phyloP scores from a whole-genome alignment of 2,329 filamentous ascomycete species.

The Botryotinia convoluta region DNA sequence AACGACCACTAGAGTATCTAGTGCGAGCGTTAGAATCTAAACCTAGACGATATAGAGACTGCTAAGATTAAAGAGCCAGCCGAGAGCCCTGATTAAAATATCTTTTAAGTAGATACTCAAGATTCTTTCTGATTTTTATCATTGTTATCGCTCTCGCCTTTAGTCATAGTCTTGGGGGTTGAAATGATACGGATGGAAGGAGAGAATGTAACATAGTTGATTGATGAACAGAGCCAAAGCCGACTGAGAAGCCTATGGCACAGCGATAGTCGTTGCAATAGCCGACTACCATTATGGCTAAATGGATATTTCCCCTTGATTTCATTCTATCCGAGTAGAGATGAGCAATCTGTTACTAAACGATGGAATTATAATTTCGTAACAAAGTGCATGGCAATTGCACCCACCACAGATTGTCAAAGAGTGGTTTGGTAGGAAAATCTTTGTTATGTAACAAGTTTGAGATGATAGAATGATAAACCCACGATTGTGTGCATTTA shows the following conservation, averaged over 20 bases:
- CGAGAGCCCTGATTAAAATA: not conserved
- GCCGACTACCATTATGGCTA: accelerated
- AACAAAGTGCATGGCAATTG: not conserved
- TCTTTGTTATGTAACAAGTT: not conserved
- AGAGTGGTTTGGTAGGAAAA: not conserved
- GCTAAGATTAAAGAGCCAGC: not conserved
- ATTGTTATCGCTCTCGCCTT: not conserved
- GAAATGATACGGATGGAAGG: not conserved
- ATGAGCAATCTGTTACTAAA: not conserved
- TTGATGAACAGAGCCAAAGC: not conserved
- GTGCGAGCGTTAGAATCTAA: not conserved
- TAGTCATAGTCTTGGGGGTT: not conserved
- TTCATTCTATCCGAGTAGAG: not conserved
- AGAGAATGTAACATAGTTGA: not conserved
- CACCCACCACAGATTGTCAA: not conserved
- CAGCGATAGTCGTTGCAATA: not conserved
- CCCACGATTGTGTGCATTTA: not conserved
- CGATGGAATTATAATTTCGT: not conserved
- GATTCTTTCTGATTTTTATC: not conserved
- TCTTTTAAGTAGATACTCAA: not conserved
- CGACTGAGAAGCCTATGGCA: not conserved
- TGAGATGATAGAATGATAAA: not conserved
- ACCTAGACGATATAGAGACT: not conserved
- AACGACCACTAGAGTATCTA: not conserved
- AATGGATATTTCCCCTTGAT: not conserved